Conservation (phyloP, 2,329 filamentous ascomycete species). For the Orbilia oligospora region DNA sequence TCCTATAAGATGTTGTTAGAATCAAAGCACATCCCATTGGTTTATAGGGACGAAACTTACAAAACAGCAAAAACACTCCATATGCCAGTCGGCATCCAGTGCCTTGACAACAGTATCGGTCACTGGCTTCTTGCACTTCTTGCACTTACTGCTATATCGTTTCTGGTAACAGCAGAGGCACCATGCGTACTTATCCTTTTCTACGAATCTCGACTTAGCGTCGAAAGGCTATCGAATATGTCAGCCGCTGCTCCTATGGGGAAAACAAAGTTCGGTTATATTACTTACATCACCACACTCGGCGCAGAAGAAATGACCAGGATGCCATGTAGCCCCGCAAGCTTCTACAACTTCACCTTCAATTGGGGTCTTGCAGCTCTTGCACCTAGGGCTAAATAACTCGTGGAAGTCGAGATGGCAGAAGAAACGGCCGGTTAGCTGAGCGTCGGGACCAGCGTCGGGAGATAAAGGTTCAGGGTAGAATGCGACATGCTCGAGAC, state of each 20-base stretch:
- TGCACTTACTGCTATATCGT: slow-evolving; percentile 89
- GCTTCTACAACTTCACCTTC: slow-evolving; percentile 94
- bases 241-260: slow-evolving; percentile 30
- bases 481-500: slow-evolving; percentile 94
- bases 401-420: slow-evolving; percentile 99
- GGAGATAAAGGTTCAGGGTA: slow-evolving; percentile 80
- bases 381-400: slow-evolving; percentile 90
- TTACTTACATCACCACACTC: slow-evolving; percentile 84
- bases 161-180: slow-evolving; percentile 93
- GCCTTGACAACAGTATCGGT: slow-evolving; percentile 92
- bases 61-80: slow-evolving; percentile 89
- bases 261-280: background rate
- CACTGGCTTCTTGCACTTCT: slow-evolving; percentile 85
- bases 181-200: slow-evolving; percentile 98
- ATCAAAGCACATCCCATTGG: background rate
- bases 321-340: slow-evolving; percentile 95
- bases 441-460: slow-evolving; percentile 40
- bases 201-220: slow-evolving; percentile 80
- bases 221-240: slow-evolving; percentile 61
- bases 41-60: slow-evolving; percentile 35
- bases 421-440: slow-evolving; percentile 85
- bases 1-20: slow-evolving; percentile 58
- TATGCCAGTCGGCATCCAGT: slow-evolving; percentile 93
- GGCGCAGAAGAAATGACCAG: slow-evolving; percentile 98
- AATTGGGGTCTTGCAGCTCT: slow-evolving; percentile 96